phyloP scores from a whole-genome alignment of 192 early-diverging fungal species.

The Coemansia reversa region DNA sequence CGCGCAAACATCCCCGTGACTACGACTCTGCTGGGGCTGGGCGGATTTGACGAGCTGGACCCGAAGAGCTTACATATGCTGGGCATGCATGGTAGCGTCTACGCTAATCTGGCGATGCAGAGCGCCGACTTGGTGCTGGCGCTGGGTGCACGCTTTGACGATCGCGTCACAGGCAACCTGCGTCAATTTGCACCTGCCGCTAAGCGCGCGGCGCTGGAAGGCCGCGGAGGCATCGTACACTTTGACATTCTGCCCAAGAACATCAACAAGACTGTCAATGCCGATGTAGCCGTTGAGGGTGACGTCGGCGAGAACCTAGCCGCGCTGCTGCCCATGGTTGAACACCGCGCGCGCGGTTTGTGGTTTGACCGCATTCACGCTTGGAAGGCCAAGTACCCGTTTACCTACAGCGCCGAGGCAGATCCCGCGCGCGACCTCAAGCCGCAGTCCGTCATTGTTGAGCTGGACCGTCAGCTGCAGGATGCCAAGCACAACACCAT shows the following conservation, averaged over 20 bases:
- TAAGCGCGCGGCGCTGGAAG: conserved; percentile 78
- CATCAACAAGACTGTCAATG: conserved; percentile 98
- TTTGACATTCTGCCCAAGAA: conserved; percentile 99
- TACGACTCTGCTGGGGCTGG: conserved; percentile 91
- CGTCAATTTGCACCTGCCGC: conserved; percentile 93
- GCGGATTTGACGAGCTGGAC: conserved; percentile 91
- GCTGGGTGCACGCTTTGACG: conserved; percentile 96
- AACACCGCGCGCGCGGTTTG: conserved; percentile 66
- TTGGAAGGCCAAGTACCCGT: conserved; percentile 95
- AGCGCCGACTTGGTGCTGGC: conserved; percentile 92
- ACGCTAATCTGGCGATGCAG: conserved; percentile 98
- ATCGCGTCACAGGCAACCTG: conserved; percentile 93
- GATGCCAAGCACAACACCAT: conserved; percentile 90
- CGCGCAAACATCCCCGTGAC: conserved; percentile 95
- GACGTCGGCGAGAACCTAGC: conserved; percentile 89
- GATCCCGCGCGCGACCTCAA: conserved; percentile 68
- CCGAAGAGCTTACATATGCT: conserved; percentile 93
- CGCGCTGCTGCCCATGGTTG: conserved; percentile 74
- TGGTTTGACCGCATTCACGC: conserved; percentile 81
- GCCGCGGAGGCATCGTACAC: conserved; percentile 94
- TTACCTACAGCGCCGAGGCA: conserved; percentile 68
- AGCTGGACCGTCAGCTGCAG: conserved; percentile 80
- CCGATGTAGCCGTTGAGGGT: conserved; percentile 88
- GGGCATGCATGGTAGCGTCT: conserved; percentile 97
- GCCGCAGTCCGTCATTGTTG: conserved; percentile 93